Evolutionary conservation across 1,284 basidiomycete genomes (phyloP).

Genomic region (Heterobasidion annosum): DNA sequence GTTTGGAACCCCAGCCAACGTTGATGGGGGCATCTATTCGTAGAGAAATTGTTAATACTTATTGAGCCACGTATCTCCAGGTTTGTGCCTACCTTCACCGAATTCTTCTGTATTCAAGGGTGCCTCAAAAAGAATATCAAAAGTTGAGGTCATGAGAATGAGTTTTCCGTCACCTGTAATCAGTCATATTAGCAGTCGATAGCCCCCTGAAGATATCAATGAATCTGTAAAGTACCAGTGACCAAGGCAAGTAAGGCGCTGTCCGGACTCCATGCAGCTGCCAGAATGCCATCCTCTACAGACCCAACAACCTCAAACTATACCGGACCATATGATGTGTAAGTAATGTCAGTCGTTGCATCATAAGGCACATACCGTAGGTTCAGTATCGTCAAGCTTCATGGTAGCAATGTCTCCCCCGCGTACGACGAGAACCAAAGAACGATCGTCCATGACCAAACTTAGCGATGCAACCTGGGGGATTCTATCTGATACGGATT

Average conservation of each 20-base stretch:
- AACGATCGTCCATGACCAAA: conserved; percentile 58
- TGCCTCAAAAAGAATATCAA: conserved; percentile 81
- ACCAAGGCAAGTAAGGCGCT: conserved; percentile 76
- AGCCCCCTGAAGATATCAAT: background rate
- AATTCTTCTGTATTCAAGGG: conserved; percentile 70
- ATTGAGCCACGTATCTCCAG: too few species aligned
- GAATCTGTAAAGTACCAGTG: conserved; percentile 45
- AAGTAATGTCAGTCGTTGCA: background rate
- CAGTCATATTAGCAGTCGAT: background rate
- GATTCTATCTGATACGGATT: conserved; percentile 2
- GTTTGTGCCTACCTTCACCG: conserved; percentile 59
- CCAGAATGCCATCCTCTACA: conserved; percentile 77
- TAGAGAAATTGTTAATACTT: background rate
- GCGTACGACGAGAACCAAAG: conserved; percentile 55
- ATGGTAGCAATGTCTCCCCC: conserved; percentile 75
- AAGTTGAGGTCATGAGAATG: conserved; percentile 83
- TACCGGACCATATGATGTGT: background rate
- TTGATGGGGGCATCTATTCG: conserved; percentile 78
- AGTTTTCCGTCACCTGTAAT: conserved; percentile 66
- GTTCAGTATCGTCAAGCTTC: conserved; percentile 43
- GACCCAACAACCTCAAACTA: conserved; percentile 77
- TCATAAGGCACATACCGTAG: conserved; percentile 24
- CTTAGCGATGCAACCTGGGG: conserved; percentile 51
- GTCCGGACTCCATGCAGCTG: conserved; percentile 88
- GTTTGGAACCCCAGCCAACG: conserved; percentile 96